These are phyloP conservation scores for Termitomyces sp. DNA, from an alignment of 768 basidiomycete species.

Conservation along the genomic window DNA sequence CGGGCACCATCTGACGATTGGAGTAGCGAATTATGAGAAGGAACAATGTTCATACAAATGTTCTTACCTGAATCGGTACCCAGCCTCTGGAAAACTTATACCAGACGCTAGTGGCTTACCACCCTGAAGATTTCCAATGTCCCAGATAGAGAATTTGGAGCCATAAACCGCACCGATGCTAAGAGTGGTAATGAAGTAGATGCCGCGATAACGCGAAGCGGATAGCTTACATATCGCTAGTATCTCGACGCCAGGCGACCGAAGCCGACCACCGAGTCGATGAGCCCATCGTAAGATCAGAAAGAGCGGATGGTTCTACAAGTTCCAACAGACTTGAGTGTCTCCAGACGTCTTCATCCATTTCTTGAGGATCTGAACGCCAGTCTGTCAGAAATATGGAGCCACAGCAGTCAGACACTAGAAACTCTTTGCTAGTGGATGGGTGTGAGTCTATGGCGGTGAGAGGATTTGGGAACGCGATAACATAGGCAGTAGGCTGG, in stretches of 20 bases:
- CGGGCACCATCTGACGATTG: constrained; percentile 66
- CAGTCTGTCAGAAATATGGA: constrained; percentile 80
- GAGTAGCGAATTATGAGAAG: not conserved
- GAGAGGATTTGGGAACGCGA: constrained; percentile 71
- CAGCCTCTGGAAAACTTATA: constrained; percentile 62
- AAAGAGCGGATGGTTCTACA: constrained; percentile 62
- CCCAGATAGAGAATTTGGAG: constrained; percentile 73
- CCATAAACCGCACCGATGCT: constrained; percentile 79
- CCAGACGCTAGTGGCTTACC: constrained; percentile 69
- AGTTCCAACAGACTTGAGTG: constrained; percentile 68
- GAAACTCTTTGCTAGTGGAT: constrained; percentile 70
- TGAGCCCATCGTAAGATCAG: constrained; percentile 44
- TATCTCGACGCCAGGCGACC: constrained; percentile 68
- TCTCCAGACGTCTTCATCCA: constrained; percentile 51
- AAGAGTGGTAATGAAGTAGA: not conserved
- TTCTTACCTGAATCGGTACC: constrained; percentile 61
- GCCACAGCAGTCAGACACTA: constrained; percentile 73
- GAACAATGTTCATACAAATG: not conserved
- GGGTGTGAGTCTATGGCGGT: constrained; percentile 68
- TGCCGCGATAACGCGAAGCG: not conserved
- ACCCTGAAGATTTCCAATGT: constrained; percentile 65
- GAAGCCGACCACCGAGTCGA: constrained; percentile 49
- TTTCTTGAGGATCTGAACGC: constrained; percentile 64
- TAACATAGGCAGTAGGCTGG: constrained; percentile 76
- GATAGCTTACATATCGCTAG: constrained; percentile 60